Base-by-base conservation (phyloP, 208 protist species). In the Blastocrithidia nonstop region DNA sequence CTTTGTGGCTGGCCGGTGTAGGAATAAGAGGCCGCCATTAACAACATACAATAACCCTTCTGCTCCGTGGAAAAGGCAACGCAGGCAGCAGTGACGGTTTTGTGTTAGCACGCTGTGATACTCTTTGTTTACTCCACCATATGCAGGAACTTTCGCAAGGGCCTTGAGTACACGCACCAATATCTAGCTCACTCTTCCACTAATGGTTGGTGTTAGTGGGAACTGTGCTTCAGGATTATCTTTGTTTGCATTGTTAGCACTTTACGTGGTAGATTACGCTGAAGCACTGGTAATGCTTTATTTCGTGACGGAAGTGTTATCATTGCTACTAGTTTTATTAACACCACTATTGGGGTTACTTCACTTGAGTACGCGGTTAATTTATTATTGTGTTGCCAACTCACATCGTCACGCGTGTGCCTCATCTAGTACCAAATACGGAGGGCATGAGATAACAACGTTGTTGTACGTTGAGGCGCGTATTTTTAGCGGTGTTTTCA, bases 31-130 rank as follows among this genome's bases (percentile, higher is more conserved):
- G 20, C 71, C 71, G 16, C 68, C 72, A 33, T 69, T 67, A 9
- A 88, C 47, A 16, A 92, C 54, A 40, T 82, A 92, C 15, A 92
- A 54, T 28, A 85, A 50, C 0, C 83, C 83, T 39, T 92, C 77
- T 8, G 64, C 39, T 25, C 67, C 72, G 22, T 72, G 67, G 47
- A 79, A 77, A 23, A 84, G 43, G 60, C 74, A 81, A 7, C 75
- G 71, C 57, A 92, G 61, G 40, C 68, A 79, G 1, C 76, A 88
- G 25, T 78, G 57, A 9, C 37, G 46, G 2, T 44, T 50, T 13
- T 56, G 49, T 0, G 71, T 84, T 2, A 77, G 59, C 20, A 66
- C 55, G 23, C 70, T 74, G 35, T 52, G 61, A 54, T 85, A 92
- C 38, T 88, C 72, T 42, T 77, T 85, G 63, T 92, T 92, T 25